Conservation (phyloP, 805 yeast species). For the Myxozyma vanderwaltii region DNA sequence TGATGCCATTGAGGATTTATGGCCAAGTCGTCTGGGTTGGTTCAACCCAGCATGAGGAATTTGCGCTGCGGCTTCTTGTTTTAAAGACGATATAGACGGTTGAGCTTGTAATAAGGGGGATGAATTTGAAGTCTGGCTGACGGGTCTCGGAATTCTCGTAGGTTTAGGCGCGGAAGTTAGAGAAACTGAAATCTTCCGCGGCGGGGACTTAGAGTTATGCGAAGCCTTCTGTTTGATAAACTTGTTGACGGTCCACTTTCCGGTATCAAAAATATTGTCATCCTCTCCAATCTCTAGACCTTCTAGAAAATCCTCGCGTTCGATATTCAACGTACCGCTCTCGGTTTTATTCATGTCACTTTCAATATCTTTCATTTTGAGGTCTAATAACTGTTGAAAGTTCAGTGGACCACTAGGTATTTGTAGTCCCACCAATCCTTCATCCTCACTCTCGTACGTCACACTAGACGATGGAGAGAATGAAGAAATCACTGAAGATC, state of each 20-base stretch:
- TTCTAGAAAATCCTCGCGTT: conserved; percentile 28
- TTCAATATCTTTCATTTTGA: conserved; percentile 3
- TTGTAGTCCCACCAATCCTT: conserved; percentile 27
- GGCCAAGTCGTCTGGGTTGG: conserved; percentile 18
- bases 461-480: conserved; percentile 32
- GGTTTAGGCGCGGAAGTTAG: conserved; percentile 19
- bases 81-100: not conserved
- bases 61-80: conserved; percentile 1
- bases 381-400: conserved; percentile 24
- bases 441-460: conserved; percentile 33
- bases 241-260: conserved; percentile 22
- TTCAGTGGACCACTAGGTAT: conserved; percentile 30
- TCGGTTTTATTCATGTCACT: conserved; percentile 1
- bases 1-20: conserved; percentile 28
- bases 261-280: conserved; percentile 23
- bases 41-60: not conserved
- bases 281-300: conserved; percentile 32
- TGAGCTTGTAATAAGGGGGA: conserved; percentile 6
- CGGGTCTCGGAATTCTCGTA: conserved; percentile 32
- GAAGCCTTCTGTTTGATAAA: conserved; percentile 9
- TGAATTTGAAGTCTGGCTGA: conserved; percentile 17
- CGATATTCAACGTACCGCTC: not conserved
- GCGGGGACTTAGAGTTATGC: not conserved
- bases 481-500: conserved; percentile 29
- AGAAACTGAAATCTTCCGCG: conserved; percentile 1